Conservation (phyloP, 1,139 yeast species). For the Zhuliangozyma blackwelliae region DNA sequence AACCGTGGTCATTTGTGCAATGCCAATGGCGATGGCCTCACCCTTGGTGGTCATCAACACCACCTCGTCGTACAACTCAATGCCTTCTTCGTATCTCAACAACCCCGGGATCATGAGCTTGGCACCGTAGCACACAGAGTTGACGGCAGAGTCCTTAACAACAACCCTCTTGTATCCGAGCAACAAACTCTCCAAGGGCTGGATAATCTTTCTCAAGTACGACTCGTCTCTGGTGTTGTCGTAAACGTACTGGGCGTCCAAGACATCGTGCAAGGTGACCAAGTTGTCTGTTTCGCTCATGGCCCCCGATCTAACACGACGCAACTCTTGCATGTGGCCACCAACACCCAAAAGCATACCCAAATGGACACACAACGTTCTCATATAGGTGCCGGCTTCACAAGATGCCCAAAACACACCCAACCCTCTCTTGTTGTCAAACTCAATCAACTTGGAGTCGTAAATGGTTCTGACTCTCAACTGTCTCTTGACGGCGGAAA, state of each 20-base stretch:
- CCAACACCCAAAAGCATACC: conserved; percentile 99
- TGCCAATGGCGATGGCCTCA: conserved; percentile 98
- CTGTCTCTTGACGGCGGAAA: conserved; percentile 98
- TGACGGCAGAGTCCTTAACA: conserved; percentile 96
- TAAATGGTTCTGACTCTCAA: conserved; percentile 96
- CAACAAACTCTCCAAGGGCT: conserved; percentile 90
- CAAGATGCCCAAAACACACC: conserved; percentile 99
- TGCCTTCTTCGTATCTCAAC: conserved; percentile 95
- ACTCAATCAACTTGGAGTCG: conserved; percentile 92
- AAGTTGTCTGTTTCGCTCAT: conserved; percentile 83
- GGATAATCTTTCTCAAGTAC: conserved; percentile 87
- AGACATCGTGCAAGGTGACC: conserved; percentile 93
- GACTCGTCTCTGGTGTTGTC: conserved; percentile 97
- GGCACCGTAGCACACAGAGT: conserved; percentile 98
- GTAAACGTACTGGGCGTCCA: conserved; percentile 97
- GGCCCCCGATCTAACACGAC: conserved; percentile 99
- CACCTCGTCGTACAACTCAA: conserved; percentile 95
- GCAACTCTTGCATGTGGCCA: conserved; percentile 99
- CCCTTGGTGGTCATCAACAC: conserved; percentile 98
- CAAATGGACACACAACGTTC: conserved; percentile 96
- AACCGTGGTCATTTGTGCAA: conserved; percentile 98
- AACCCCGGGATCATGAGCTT: conserved; percentile 98
- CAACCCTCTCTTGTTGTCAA: conserved; percentile 92
- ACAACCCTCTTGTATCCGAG: conserved; percentile 96
- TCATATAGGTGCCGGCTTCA: conserved; percentile 99